These are phyloP conservation scores for Fusarium nisikadoi DNA, from an alignment of 2,329 filamentous ascomycete genomes.

Conservation along the genomic window DNA sequence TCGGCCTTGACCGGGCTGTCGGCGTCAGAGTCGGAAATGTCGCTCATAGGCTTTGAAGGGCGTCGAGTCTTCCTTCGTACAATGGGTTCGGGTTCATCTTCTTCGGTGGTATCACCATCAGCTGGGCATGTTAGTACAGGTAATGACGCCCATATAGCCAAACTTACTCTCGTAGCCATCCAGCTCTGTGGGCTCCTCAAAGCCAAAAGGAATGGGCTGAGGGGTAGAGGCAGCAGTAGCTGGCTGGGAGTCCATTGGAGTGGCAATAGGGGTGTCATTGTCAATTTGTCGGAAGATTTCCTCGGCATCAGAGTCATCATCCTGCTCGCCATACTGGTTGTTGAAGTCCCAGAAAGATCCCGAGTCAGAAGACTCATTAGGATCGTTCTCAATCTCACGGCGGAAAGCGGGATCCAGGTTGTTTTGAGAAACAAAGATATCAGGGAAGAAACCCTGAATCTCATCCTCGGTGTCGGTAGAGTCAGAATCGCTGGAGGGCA, in stretches of 20 bases:
- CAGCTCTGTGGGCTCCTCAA: slow-evolving; percentile 55
- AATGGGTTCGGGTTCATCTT: slow-evolving; percentile 64
- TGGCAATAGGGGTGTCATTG: slow-evolving; percentile 56
- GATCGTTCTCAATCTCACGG: slow-evolving; percentile 76
- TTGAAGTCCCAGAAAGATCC: slow-evolving; percentile 73
- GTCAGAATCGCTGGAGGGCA: slow-evolving; percentile 74
- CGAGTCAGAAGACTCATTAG: slow-evolving; percentile 67
- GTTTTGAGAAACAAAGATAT: slow-evolving; percentile 82
- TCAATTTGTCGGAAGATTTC: slow-evolving; percentile 52
- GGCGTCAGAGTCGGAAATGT: slow-evolving; percentile 62
- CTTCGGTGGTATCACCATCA: slow-evolving; percentile 71
- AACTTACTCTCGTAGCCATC: slow-evolving; percentile 71
- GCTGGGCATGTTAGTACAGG: slow-evolving; percentile 58
- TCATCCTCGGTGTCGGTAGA: slow-evolving; percentile 72
- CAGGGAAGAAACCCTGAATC: slow-evolving; percentile 74
- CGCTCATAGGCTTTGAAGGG: slow-evolving; percentile 50
- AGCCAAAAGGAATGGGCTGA: slow-evolving; percentile 37
- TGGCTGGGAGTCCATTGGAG: slow-evolving; percentile 51
- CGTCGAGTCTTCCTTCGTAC: slow-evolving; percentile 60
- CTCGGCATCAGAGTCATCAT: slow-evolving; percentile 55
- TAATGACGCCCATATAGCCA: slow-evolving; percentile 23
- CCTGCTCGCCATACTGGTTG: slow-evolving; percentile 56
- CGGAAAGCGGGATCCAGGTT: slow-evolving; percentile 77
- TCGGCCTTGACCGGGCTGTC: slow-evolving; percentile 59
- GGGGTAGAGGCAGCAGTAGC: slow-evolving; percentile 40